Base-by-base conservation (phyloP, 2,329 filamentous ascomycete species). In the Neonectria hederae region DNA sequence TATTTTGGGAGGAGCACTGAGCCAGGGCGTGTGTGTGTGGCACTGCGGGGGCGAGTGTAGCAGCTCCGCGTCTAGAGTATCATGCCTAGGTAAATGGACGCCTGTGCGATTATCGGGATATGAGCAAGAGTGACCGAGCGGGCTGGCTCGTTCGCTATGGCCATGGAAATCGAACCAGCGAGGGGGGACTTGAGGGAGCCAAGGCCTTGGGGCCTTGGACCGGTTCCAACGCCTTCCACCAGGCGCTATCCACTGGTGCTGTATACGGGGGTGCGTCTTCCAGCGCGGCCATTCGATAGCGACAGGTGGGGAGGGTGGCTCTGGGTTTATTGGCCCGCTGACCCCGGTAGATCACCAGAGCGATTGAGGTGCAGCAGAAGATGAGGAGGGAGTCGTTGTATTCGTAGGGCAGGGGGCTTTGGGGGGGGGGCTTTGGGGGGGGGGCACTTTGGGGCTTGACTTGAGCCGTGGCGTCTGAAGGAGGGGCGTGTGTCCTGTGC, bases 1-100 rank as follows among this genome's bases (percentile, higher is more conserved):
- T 79, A 79, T 79, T 79, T 79, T 78, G 76, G 76, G 76, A 75
- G 69, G 68, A 75, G 68, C 70, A 74, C 66, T 67, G 67, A 67
- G 69, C 63, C 68, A 62, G 70, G 72, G 70, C 64, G 72, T 71
- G 73, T 69, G 74, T 75, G 69, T 74, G 73, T 71, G 68, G 62
- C 65, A 54, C 70, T 69, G 72, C 68, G 73, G 68, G 76, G 70
- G 72, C 69, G 69, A 61, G 49, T 70, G 70, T 74, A 71, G 65
- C 68, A 68, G 54, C 48, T 65, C 63, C 59, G 66, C 60, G 64
- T 66, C 65, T 66, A 62, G 65, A 70, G 63, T 72, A 68, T 70
- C 59, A 62, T 58, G 72, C 52, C 63, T 72, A 72, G 38, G 65
- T 72, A 69, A 75, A 75, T 74, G 65, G 70, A 73, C 70, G 70